Conservation (phyloP, 768 basidiomycete genomes). For the Tricholoma sp. region DNA sequence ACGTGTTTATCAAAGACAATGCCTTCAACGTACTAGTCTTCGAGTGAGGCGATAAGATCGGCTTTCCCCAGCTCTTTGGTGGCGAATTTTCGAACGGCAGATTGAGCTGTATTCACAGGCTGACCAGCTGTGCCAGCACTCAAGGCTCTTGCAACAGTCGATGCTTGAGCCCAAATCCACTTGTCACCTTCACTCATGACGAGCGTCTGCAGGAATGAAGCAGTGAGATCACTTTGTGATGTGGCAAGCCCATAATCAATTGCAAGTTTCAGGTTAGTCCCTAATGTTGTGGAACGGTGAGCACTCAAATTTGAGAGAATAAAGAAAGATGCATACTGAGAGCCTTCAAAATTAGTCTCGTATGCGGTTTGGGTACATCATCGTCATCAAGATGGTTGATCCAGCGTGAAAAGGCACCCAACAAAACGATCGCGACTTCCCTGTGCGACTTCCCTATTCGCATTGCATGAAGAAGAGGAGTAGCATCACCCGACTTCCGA, state of each 20-base stretch:
- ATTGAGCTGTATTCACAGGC: constrained; percentile 72
- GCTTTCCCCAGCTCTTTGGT: constrained; percentile 81
- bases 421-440: constrained; percentile 81
- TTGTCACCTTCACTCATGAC: constrained; percentile 96
- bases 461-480: constrained; percentile 90
- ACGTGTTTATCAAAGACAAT: background rate
- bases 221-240: constrained; percentile 78
- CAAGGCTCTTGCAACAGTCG: constrained; percentile 65
- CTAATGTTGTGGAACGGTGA: constrained; percentile 24
- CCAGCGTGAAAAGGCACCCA: constrained; percentile 90
- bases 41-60: constrained; percentile 72
- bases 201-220: constrained; percentile 90
- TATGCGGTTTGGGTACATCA: constrained; percentile 66
- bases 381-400: constrained; percentile 85
- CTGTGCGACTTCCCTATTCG: constrained; percentile 67
- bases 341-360: constrained; percentile 69
- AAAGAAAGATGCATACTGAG: constrained; percentile 48
- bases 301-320: background rate
- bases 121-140: constrained; percentile 60
- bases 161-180: constrained; percentile 75
- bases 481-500: constrained; percentile 80
- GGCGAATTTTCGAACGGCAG: constrained; percentile 80
- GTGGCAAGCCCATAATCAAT: constrained; percentile 85
- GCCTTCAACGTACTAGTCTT: constrained; percentile 71
- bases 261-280: constrained; percentile 84